These are phyloP conservation scores for Phytophthora fragariaefolia DNA, from an alignment of 352 stramenopile genomes.

Conservation along the genomic window DNA sequence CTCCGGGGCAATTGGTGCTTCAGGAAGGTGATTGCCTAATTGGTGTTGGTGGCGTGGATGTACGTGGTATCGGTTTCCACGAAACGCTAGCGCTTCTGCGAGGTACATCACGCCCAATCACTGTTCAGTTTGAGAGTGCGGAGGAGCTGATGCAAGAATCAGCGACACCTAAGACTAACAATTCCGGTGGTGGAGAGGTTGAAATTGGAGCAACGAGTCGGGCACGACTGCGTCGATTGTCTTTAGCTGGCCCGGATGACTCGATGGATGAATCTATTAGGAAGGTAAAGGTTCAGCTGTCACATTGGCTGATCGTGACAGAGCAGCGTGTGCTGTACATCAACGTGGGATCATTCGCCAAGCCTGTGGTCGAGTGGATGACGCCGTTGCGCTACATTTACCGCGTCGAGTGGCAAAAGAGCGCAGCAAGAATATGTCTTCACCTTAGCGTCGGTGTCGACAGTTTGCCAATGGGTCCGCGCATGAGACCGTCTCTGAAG, in stretches of 20 bases:
- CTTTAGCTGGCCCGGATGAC: slow-evolving; percentile 29
- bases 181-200: slow-evolving; percentile 21
- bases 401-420: slow-evolving; percentile 77
- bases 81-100: slow-evolving; percentile 83
- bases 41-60: slow-evolving; percentile 78
- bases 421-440: slow-evolving; percentile 59
- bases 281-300: slow-evolving; percentile 74
- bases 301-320: slow-evolving; percentile 90
- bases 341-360: slow-evolving; percentile 78
- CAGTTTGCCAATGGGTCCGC: slow-evolving; percentile 82
- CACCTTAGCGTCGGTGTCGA: slow-evolving; percentile 87
- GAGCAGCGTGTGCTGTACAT: slow-evolving; percentile 88
- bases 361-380: slow-evolving; percentile 89
- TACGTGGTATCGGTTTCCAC: slow-evolving; percentile 86
- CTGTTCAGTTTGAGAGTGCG: slow-evolving; percentile 82
- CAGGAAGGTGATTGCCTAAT: slow-evolving; percentile 84
- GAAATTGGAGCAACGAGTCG: slow-evolving; percentile 34
- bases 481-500: slow-evolving; percentile 71
- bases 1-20: slow-evolving; percentile 61
- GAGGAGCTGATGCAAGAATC: slow-evolving; percentile 66
- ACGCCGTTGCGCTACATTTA: slow-evolving; percentile 90
- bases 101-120: slow-evolving; percentile 73
- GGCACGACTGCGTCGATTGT: slow-evolving; percentile 33
- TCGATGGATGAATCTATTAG: slow-evolving; percentile 38
- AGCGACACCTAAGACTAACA: slow-evolving; percentile 18